These are phyloP conservation scores for Peterozyma xylosa DNA, from an alignment of 805 yeast species.

Conservation along the genomic window DNA sequence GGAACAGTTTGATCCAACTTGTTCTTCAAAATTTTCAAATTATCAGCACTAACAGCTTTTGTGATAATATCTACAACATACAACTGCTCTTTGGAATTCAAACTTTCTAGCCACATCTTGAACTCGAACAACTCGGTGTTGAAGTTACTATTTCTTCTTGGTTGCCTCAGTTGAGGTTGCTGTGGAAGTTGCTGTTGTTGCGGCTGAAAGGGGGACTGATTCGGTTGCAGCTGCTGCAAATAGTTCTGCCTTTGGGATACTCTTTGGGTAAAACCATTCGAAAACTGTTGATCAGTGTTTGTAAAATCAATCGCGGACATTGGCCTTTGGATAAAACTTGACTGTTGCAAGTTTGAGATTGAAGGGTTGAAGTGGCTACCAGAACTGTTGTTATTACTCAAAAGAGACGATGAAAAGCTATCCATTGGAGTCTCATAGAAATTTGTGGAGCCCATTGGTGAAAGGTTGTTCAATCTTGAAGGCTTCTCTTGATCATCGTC, in stretches of 20 bases:
- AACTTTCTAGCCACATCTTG: constrained; percentile 8
- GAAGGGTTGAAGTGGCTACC: neutral
- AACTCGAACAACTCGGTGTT: constrained; percentile 7
- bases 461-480: constrained; percentile 3
- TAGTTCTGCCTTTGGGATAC: neutral
- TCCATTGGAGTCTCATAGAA: constrained; percentile 6
- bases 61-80: constrained; percentile 9
- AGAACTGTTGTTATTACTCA: constrained; percentile 5
- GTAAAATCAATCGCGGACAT: constrained; percentile 7
- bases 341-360: neutral
- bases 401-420: neutral
- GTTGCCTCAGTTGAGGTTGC: neutral
- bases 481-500: neutral
- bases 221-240: neutral
- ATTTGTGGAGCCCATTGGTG: constrained; percentile 6
- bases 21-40: constrained; percentile 5
- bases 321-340: constrained; percentile 5
- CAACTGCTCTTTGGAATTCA: constrained; percentile 8
- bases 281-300: neutral
- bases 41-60: constrained; percentile 6
- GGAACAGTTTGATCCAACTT: constrained; percentile 3
- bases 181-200: neutral
- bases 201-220: neutral
- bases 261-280: neutral
- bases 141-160: constrained; percentile 3